phyloP scores from a whole-genome alignment of 768 basidiomycete genomes.

The Dacryopinax primogenitus region DNA sequence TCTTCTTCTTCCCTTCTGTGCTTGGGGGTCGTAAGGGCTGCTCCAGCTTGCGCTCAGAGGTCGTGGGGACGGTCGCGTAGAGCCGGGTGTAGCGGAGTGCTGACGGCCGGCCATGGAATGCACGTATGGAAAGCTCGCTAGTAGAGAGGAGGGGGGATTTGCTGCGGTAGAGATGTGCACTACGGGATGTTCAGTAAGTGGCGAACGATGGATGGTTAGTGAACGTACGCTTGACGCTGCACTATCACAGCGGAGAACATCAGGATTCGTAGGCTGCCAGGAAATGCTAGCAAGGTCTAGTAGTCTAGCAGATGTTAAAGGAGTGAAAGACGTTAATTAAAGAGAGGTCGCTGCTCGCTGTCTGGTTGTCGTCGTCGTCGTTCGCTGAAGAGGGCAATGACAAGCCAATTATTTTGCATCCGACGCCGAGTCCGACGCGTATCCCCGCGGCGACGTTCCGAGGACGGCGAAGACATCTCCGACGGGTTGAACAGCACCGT shows the following conservation, averaged over 20 bases:
- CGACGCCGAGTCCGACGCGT: background rate
- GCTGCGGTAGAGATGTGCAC: background rate
- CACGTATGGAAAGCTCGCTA: background rate
- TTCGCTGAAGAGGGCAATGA: too few species aligned
- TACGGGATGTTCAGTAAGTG: too few species aligned
- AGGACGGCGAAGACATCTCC: too few species aligned
- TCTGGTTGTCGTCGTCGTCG: background rate
- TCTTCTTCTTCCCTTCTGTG: background rate
- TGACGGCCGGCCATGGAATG: background rate
- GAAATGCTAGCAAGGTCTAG: background rate
- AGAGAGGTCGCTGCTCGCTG: background rate
- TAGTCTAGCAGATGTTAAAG: background rate
- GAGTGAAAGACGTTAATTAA: background rate
- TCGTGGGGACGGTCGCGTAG: background rate
- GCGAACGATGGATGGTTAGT: background rate
- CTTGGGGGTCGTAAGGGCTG: background rate
- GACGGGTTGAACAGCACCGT: too few species aligned
- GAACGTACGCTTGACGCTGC: conserved; percentile 3
- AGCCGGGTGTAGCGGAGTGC: background rate
- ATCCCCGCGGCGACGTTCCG: background rate
- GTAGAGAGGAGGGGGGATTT: background rate
- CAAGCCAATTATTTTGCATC: background rate
- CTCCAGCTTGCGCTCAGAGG: background rate
- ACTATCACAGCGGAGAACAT: background rate
- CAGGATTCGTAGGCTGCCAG: background rate